These are phyloP conservation scores for Podaxis rugospora DNA, from an alignment of 768 basidiomycete genomes.

Conservation along the genomic window DNA sequence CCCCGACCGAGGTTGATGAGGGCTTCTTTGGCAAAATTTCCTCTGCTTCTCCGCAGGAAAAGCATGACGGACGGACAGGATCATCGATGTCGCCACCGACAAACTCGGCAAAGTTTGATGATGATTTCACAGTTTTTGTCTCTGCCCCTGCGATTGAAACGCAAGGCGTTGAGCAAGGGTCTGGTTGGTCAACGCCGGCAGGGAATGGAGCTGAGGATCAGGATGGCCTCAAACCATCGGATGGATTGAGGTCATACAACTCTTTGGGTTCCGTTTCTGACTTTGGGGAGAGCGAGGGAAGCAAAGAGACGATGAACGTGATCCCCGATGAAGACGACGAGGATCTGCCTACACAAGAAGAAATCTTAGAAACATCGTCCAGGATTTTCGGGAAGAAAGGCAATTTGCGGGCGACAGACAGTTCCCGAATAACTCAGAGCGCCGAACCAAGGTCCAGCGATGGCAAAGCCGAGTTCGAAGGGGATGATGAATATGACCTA, in stretches of 20 bases:
- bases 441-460: slow-evolving; percentile 1
- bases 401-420: background rate
- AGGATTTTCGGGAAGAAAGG: slow-evolving; percentile 42
- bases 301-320: background rate
- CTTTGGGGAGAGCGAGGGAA: slow-evolving; percentile 31
- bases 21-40: background rate
- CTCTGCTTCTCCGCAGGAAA: background rate
- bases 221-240: slow-evolving; percentile 10
- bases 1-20: slow-evolving; percentile 19
- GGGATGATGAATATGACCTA: slow-evolving; percentile 31
- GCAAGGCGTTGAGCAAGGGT: slow-evolving; percentile 6
- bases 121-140: slow-evolving; percentile 76
- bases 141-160: slow-evolving; percentile 43
- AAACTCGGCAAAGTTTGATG: slow-evolving; percentile 45
- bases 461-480: slow-evolving; percentile 9
- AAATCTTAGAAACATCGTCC: slow-evolving; percentile 43
- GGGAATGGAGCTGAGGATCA: slow-evolving; percentile 9
- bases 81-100: background rate
- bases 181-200: slow-evolving; percentile 2
- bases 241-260: slow-evolving; percentile 31
- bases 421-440: background rate
- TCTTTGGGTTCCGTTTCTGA: slow-evolving; percentile 60
- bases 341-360: slow-evolving; percentile 41
- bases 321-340: slow-evolving; percentile 19
- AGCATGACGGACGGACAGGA: background rate